Evolutionary conservation across 257 asterid species (phyloP), one percentile per base, ranked within the genome.

Genomic region (Jacaranda mimosifolia): DNA sequence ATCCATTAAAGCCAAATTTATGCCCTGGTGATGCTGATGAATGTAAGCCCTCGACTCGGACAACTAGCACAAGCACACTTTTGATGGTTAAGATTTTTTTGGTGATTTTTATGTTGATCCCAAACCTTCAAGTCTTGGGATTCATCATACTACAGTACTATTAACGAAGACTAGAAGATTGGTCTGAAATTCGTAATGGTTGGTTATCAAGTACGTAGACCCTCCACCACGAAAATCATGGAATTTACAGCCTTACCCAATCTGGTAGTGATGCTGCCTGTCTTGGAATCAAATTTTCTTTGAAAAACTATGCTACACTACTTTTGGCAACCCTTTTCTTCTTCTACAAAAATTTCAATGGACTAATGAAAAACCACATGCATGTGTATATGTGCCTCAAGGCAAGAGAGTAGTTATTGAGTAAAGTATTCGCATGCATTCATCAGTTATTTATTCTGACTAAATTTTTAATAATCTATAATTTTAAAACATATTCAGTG

Each of bases 101-200:
- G 32, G 53, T 26, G 14, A 12, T 78, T 63, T 52, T 48, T 14
- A 2, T 43, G 51, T 52, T 42, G 38, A 52, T 52, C 48, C 3
- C 1, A 63, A n/a, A 55, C 15, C 40, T 53, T 53, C 32, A 17
- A 65, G n/a, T 15, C 9, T 60, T 12, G 13, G 17, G 49, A 14
- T 63, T 63, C 51, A 63, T 63, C 32, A 52, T 26, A 9, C 0
- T 17, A 70, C 7, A n/a, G 49, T 35, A 43, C 19, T 48, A 48
- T 46, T 60, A 49, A 38, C 26, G 36, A 62, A 74, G 49, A 38
- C 5, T 6, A 42, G 26, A 40, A 45, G 49, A 52, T 38, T 42
- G 80, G 43, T 66, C 36, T 14, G 58, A 77, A 43, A 77, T 77
- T 77, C 76, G 64, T 17, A 32, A 69, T 69, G 76, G 81, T 35